phyloP scores from a whole-genome alignment of 2,329 filamentous ascomycete species.

The Paecilomyces variotii region DNA sequence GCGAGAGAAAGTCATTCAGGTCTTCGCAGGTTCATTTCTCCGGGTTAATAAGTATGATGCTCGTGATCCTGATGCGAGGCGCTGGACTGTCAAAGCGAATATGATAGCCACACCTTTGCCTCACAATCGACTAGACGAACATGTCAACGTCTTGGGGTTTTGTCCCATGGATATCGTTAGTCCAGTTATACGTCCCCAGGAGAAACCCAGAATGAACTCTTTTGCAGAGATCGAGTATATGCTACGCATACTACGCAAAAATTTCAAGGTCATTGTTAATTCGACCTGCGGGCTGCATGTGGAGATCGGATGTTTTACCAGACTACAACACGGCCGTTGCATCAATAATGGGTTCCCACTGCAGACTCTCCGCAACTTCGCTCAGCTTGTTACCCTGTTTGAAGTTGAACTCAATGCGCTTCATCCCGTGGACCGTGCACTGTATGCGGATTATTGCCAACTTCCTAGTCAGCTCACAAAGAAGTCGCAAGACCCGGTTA shows the following conservation, averaged over 20 bases:
- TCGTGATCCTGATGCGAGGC: background rate
- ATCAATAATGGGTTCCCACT: conserved; percentile 10
- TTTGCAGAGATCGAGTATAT: conserved; percentile 8
- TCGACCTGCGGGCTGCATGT: conserved; percentile 15
- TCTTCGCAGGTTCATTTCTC: conserved; percentile 3
- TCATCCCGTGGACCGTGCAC: conserved; percentile 11
- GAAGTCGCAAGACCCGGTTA: background rate
- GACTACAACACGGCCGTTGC: background rate
- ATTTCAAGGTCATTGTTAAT: conserved; percentile 13
- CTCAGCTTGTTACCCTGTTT: conserved; percentile 15
- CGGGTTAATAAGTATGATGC: conserved; percentile 6
- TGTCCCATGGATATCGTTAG: conserved; percentile 7
- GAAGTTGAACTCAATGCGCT: conserved; percentile 17
- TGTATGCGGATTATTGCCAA: conserved; percentile 1
- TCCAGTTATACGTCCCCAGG: conserved; percentile 5
- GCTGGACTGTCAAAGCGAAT: conserved; percentile 8
- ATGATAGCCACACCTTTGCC: background rate
- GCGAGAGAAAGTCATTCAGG: conserved; percentile 5
- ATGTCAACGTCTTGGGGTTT: conserved; percentile 5
- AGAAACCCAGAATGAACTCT: background rate
- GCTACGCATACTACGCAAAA: conserved; percentile 6
- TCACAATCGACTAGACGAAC: conserved; percentile 2
- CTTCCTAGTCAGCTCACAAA: conserved; percentile 2
- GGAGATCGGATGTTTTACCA: conserved; percentile 15
- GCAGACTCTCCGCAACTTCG: conserved; percentile 17